These are phyloP conservation scores for Ophidiomyces ophidiicola DNA, from an alignment of 2,329 filamentous ascomycete species.

Conservation along the genomic window DNA sequence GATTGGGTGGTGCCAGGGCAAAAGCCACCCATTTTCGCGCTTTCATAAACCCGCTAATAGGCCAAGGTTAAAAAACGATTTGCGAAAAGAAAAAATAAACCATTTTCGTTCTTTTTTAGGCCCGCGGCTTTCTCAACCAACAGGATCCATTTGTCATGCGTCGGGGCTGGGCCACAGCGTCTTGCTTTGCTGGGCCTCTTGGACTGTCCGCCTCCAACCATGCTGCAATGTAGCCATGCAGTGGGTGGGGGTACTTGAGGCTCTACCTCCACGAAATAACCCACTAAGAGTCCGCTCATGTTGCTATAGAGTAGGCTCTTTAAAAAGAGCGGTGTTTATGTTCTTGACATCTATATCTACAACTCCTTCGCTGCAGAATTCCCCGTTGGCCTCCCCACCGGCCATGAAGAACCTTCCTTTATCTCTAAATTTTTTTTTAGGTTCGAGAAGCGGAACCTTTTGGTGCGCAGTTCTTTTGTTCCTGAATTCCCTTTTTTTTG, in stretches of 20 bases:
- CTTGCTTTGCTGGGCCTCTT: not conserved
- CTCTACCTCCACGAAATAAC: too few species aligned
- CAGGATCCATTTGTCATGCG: constrained; percentile 10
- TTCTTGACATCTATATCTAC: constrained; percentile 1
- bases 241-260: too few species aligned
- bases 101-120: constrained; percentile 3
- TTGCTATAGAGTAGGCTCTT: too few species aligned
- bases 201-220: not conserved
- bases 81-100: constrained; percentile 1
- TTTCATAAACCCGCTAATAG: too few species aligned
- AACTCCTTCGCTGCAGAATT: constrained; percentile 3
- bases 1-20: too few species aligned
- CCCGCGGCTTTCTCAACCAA: constrained; percentile 11
- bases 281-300: too few species aligned
- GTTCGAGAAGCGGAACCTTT: too few species aligned
- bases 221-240: too few species aligned
- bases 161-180: constrained; percentile 7
- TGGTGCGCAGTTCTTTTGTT: not conserved
- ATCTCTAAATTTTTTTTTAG: not conserved
- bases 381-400: not conserved
- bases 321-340: not conserved
- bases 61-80: constrained; percentile 1
- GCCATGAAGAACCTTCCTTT: not conserved
- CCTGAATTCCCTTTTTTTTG: not conserved
- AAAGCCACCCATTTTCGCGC: constrained; percentile 3